Evolutionary conservation across 768 basidiomycete genomes (phyloP), one percentile per base, ranked within the genome.

Genomic region (Suillus luteus): DNA sequence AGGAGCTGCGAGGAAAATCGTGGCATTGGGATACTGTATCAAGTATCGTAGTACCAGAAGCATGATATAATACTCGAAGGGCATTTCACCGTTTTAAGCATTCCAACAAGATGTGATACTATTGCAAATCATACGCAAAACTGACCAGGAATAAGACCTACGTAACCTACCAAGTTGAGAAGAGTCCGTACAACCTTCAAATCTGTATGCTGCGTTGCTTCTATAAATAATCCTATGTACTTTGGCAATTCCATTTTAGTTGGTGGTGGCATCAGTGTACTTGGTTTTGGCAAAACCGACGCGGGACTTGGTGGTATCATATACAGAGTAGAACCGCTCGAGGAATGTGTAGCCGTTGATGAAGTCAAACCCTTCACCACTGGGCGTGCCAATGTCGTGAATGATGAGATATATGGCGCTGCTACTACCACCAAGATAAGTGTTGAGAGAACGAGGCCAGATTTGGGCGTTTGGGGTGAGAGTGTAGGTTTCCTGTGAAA

Each of bases 251-350:
- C 19, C 3, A 35, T 1, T 2, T 61, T 66, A 76, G 72, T 76
- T 76, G 60, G 67, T 72, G 59, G 70, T 75, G 27, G 75, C 68
- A 55, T 60, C 44, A 33, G 76, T 77, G 70, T 67, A 73, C 10
- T 33, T 31, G 17, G 77, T 77, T 33, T 62, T 64, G 27, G 73
- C 70, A 31, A 73, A 75, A 31, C 74, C 63, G 71, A 71, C 43
- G 67, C 78, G 83, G 57, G 72, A 74, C 76, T 86, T 84, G 51
- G 79, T 72, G 52, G 87, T 86, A 70, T 90, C 88, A 69, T 76
- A 89, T 43, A 88, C 87, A 37, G 83, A 79, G 76, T 89, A 89
- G 81, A 85, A 89, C 17, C 88, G 85, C 74, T 85, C 80, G 33
- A 87, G 76, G 80, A 85, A 87, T 5, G 73, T 68, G 69, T 77